These are phyloP conservation scores for Lachancea waltii DNA, from an alignment of 805 yeast species.

Conservation along the genomic window DNA sequence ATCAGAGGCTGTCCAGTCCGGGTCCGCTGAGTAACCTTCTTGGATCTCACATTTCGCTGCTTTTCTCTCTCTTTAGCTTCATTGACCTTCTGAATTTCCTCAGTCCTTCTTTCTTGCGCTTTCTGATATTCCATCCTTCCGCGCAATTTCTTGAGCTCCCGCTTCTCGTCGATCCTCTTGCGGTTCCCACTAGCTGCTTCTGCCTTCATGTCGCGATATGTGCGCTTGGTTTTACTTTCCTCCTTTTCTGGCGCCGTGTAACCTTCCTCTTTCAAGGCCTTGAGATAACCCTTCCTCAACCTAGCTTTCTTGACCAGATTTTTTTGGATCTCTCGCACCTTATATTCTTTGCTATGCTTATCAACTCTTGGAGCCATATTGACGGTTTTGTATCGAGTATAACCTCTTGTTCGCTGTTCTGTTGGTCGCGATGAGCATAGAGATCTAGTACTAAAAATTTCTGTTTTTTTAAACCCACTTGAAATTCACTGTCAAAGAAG, in stretches of 20 bases:
- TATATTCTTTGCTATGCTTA: constrained; percentile 34
- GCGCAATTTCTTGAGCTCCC: constrained; percentile 34
- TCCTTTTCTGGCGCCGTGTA: constrained; percentile 42
- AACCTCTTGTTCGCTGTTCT: background rate
- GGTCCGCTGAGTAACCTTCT: constrained; percentile 48
- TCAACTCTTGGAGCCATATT: constrained; percentile 8
- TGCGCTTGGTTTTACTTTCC: constrained; percentile 13
- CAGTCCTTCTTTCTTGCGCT: constrained; percentile 38
- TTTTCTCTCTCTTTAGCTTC: constrained; percentile 35
- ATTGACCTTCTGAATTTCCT: constrained; percentile 34
- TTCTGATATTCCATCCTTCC: constrained; percentile 28
- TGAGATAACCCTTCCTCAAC: constrained; percentile 73
- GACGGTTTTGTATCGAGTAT: background rate
- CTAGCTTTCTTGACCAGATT: constrained; percentile 76
- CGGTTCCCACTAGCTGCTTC: constrained; percentile 21
- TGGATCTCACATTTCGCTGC: constrained; percentile 39
- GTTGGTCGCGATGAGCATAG: background rate
- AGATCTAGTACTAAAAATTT: too few species aligned
- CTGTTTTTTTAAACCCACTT: background rate
- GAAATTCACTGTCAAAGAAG: too few species aligned
- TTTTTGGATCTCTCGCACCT: constrained; percentile 62
- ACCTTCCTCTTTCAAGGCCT: constrained; percentile 69
- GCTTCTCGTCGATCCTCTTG: constrained; percentile 30
- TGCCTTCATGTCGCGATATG: constrained; percentile 18
- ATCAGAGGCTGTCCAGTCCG: constrained; percentile 79